These are phyloP conservation scores for Bipolaris cookei DNA, from an alignment of 2,329 filamentous ascomycete species.

Conservation along the genomic window DNA sequence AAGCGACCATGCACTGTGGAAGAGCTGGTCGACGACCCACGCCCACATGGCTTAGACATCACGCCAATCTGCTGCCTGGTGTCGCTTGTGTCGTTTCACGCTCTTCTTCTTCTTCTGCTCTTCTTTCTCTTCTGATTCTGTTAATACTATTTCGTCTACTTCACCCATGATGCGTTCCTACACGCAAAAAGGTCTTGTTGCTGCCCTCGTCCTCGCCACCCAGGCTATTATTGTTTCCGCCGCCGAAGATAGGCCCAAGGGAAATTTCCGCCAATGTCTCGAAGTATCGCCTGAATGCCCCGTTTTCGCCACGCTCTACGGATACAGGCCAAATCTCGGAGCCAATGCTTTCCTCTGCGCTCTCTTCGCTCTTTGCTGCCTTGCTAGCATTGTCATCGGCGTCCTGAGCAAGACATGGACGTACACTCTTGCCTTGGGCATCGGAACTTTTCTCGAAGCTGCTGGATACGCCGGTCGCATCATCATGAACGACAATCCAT, in stretches of 20 bases:
- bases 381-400: conserved; percentile 27
- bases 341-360: conserved; percentile 49
- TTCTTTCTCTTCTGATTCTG: not conserved
- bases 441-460: conserved; percentile 52
- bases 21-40: conserved; percentile 3
- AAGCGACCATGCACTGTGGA: conserved; percentile 4
- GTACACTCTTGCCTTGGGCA: conserved; percentile 50
- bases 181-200: conserved; percentile 17
- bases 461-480: conserved; percentile 54
- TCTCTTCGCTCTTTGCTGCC: conserved; percentile 28
- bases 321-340: conserved; percentile 49
- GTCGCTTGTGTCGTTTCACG: not conserved
- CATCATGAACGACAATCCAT: conserved; percentile 53
- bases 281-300: conserved; percentile 38
- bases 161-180: conserved; percentile 12
- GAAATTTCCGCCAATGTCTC: conserved; percentile 31
- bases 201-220: conserved; percentile 15
- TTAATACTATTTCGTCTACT: not conserved
- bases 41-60: conserved; percentile 9
- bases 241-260: conserved; percentile 27
- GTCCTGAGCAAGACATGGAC: conserved; percentile 47
- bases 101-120: not conserved
- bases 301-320: conserved; percentile 48
- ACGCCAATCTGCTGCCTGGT: conserved; percentile 1
- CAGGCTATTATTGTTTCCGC: conserved; percentile 21